Evolutionary conservation across 2,329 filamentous ascomycete genomes (phyloP).

Genomic region (Trichoderma sp.): DNA sequence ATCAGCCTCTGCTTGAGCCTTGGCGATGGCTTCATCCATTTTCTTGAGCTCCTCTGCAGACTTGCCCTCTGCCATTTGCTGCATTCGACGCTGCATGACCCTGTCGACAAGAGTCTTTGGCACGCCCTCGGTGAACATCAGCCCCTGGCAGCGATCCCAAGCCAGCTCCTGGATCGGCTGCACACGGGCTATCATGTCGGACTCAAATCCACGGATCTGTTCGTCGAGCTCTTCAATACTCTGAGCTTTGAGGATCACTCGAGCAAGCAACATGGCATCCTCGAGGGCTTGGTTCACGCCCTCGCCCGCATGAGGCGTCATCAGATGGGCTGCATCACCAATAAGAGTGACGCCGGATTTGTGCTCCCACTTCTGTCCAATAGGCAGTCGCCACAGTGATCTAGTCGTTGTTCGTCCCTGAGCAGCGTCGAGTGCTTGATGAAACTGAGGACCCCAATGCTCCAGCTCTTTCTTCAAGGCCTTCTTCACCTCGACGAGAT

Average conservation of each 20-base stretch:
- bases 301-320: constrained; percentile 29
- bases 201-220: constrained; percentile 36
- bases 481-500: constrained; percentile 39
- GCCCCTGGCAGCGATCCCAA: constrained; percentile 45
- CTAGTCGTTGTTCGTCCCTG: constrained; percentile 39
- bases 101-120: constrained; percentile 43
- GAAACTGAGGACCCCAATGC: constrained; percentile 44
- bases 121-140: constrained; percentile 47
- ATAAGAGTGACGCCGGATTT: constrained; percentile 14
- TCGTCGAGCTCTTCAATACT: constrained; percentile 32
- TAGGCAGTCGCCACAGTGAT: constrained; percentile 52
- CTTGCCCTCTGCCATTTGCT: not conserved
- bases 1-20: constrained; percentile 1
- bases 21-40: constrained; percentile 1
- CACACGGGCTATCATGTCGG: constrained; percentile 38
- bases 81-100: constrained; percentile 27
- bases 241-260: constrained; percentile 37
- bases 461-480: constrained; percentile 37
- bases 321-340: constrained; percentile 17
- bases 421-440: constrained; percentile 40
- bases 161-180: constrained; percentile 39
- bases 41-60: not conserved
- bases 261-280: constrained; percentile 50
- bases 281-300: constrained; percentile 36
- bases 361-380: constrained; percentile 37